These are phyloP conservation scores for Solanum habrochaites DNA, from an alignment of 257 asterid species.

Conservation along the genomic window DNA sequence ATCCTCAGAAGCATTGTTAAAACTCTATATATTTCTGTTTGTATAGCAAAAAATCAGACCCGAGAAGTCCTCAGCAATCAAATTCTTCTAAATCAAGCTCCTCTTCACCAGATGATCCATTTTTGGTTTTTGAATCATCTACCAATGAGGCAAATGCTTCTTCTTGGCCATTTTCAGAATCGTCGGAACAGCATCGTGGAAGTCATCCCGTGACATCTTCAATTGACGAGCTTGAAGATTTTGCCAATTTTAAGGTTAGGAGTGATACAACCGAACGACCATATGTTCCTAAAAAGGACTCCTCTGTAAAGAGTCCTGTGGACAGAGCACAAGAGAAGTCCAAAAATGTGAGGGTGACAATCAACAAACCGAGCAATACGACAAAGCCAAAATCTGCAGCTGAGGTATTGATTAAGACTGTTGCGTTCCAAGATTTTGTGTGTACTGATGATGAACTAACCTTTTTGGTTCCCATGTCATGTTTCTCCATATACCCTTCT, in stretches of 20 bases:
- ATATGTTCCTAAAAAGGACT: conserved; percentile 8
- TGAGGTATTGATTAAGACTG: conserved; percentile 33
- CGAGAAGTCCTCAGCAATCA: conserved; percentile 17
- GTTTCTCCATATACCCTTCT: not conserved
- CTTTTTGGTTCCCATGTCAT: not conserved
- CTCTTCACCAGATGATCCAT: conserved; percentile 40
- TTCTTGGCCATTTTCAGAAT: conserved; percentile 39
- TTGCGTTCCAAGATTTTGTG: not conserved
- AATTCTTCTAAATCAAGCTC: conserved; percentile 33
- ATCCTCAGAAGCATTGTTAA: not conserved
- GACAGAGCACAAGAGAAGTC: not conserved
- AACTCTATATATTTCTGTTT: not conserved
- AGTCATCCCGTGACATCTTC: conserved; percentile 25
- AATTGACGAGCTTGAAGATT: conserved; percentile 46
- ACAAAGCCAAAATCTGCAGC: conserved; percentile 22
- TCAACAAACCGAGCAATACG: conserved; percentile 13
- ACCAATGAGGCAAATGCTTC: conserved; percentile 17
- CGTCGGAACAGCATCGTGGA: conserved; percentile 16
- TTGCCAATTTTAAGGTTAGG: conserved; percentile 24
- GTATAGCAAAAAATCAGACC: conserved; percentile 21
- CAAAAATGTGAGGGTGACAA: not conserved
- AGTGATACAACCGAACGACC: not conserved
- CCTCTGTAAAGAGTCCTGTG: not conserved
- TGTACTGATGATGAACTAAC: not conserved
- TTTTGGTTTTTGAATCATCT: conserved; percentile 43